Evolutionary conservation across 805 yeast species (phyloP), one percentile per base, ranked within the genome.

Genomic region (Ogataea pignaliae): DNA sequence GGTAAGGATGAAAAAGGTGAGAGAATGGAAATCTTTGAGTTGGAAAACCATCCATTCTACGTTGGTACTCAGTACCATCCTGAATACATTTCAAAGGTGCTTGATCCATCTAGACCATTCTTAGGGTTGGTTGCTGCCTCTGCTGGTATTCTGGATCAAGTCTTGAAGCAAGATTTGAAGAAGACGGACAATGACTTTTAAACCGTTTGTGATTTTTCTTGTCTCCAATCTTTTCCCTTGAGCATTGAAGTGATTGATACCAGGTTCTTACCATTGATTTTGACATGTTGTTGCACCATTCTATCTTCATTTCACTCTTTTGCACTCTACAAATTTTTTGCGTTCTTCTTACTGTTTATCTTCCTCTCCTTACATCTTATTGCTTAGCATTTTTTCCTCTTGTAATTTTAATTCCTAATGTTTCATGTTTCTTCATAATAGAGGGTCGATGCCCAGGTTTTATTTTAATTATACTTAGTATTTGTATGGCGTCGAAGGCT

Each of bases 51-150:
- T 68, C 93, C 93, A 59, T 93, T 83, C 71, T 90, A 69, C 60
- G 95, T 88, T 56, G 99, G 91, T 52, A 86, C 97, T 30, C 99
- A 93, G 74, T 93, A 90, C 71, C 99, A 93, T 65, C 99, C 99
- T 30, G 99, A 93, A 72, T 93, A 93, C 67, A 76, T 90, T 54
- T 89, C 98, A 40, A 89, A 95, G 69, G 99, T 95, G 26, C 77
- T 93, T 63, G 96, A 89, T 57, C 99, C 99, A 43, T 90, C 97
- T 26, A 79, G 86, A 65, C 99, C 99, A 43, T 88, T 93, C 72
- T 76, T 93, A 63, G 99, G 99, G 43, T 78, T 93, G 55, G 86
- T 93, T 47, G 97, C 98, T 42, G 98, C 99, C 15, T 72, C 96
- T 38, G 75, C 93, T 38, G 97, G 96, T 46, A 76, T 82, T 45